Evolutionary conservation across 139 green algal genomes (phyloP), one percentile per base, ranked within the genome.

Genomic region (Nannochloris sp.): DNA sequence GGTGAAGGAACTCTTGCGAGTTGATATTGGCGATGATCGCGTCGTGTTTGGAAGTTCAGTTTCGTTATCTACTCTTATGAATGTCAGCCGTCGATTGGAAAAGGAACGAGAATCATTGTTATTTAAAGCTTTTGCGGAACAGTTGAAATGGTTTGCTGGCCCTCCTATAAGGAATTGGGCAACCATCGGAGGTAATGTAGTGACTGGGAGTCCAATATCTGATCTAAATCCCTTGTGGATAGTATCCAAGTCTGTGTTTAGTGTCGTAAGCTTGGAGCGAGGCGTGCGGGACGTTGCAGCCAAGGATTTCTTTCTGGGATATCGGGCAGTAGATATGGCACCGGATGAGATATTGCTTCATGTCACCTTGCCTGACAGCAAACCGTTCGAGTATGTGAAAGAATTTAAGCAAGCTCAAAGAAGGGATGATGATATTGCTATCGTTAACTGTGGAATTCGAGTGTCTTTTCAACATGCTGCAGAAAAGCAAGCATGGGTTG

Each of bases 401-500:
- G 90, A 95, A 69, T 98, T 92, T 80, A 98, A 98, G 77, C 91
- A 97, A 78, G 75, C 83, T 3, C 90, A 93, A 59, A 71, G 91
- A 2, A 68, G 90, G 1, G 92, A 98, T 58, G 92, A 98, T 65
- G 92, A 98, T 82, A 98, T 98, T 55, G 92, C 92, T 15, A 97
- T 98, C 61, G 92, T 97, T 29, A 98, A 93, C 62, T 88, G 85
- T 19, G 86, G 84, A 62, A 87, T 92, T 76, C 78, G 87, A 48
- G 74, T 97, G 37, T 50, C 19, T 23, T 34, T 70, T 71, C 24
- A 29, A 61, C n/a, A 24, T 23, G 15, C 4, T 66, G 34, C 68
- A 12, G 34, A 14, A 31, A 21, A 21, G n/a, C 16, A 53, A 53
- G 16, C 5, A 25, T 90, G 80, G 78, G 58, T 81, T 37, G 78